These are phyloP conservation scores for Cerrena zonata DNA, from an alignment of 1,284 basidiomycete genomes.

Conservation along the genomic window DNA sequence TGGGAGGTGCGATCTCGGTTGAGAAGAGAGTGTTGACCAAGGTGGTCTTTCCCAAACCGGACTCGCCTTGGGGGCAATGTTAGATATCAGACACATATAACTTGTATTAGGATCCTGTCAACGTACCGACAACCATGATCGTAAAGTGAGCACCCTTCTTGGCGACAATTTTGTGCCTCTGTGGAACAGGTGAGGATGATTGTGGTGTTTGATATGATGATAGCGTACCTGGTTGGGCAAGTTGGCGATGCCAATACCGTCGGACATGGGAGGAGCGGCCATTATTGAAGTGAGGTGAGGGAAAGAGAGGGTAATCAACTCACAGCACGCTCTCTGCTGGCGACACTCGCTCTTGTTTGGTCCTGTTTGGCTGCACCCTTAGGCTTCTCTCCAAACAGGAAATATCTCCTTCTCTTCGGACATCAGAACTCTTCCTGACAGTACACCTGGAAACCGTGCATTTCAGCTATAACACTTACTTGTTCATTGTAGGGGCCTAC, in stretches of 20 bases:
- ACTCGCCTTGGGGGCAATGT: conserved; percentile 65
- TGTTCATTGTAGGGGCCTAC: no score
- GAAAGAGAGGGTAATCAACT: conserved; percentile 5
- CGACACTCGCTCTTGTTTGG: no score
- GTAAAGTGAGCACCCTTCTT: conserved; percentile 97
- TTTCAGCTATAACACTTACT: no score
- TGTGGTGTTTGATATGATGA: neutral
- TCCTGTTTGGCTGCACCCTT: no score
- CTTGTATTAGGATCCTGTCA: conserved; percentile 48
- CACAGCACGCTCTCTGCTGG: no score
- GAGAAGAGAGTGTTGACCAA: conserved; percentile 99
- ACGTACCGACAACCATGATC: conserved; percentile 96
- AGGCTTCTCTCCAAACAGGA: no score
- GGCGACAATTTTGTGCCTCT: conserved; percentile 95
- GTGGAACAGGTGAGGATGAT: conserved; percentile 17
- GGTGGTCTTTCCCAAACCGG: conserved; percentile 90
- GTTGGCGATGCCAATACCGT: conserved; percentile 87
- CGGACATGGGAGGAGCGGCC: conserved; percentile 32
- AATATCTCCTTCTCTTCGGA: no score
- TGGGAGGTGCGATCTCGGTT: conserved; percentile 87
- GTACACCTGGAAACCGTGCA: no score
- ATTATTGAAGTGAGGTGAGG: conserved; percentile 13
- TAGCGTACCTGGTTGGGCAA: conserved; percentile 88
- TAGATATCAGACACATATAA: conserved; percentile 1
- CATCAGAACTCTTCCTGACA: no score